These are phyloP conservation scores for Pseudevernia furfuracea DNA, from an alignment of 495 filamentous ascomycete species.

Conservation along the genomic window DNA sequence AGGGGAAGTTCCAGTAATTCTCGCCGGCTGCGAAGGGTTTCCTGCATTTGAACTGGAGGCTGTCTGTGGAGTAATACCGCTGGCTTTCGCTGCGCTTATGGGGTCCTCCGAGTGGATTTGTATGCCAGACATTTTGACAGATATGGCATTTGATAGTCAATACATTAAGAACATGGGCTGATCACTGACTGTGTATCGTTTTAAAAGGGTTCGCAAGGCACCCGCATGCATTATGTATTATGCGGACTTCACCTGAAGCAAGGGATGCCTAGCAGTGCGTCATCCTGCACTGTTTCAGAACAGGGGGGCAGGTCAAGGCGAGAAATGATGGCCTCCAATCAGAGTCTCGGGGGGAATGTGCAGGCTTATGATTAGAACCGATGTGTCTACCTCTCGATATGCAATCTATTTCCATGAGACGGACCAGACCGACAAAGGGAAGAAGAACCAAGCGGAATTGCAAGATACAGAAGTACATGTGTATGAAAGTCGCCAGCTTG, in stretches of 20 bases:
- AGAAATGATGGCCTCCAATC: not conserved
- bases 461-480: constrained; percentile 29
- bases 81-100: constrained; percentile 47
- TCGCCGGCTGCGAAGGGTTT: constrained; percentile 32
- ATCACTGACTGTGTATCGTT: no score
- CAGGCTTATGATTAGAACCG: constrained; percentile 5
- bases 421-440: constrained; percentile 16
- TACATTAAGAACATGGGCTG: no score
- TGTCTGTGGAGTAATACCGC: constrained; percentile 44
- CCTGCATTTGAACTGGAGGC: constrained; percentile 29
- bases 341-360: not conserved
- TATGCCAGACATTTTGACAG: constrained; percentile 48
- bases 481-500: constrained; percentile 25
- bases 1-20: constrained; percentile 14
- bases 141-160: constrained; percentile 22
- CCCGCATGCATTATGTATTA: no score
- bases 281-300: not conserved
- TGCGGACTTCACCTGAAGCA: not conserved
- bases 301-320: not conserved
- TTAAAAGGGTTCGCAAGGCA: no score
- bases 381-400: constrained; percentile 19
- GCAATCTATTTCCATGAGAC: constrained; percentile 18
- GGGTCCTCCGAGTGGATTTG: constrained; percentile 53
- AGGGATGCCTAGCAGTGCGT: not conserved
- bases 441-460: constrained; percentile 26